Percentiles rank a stretch among this genome's conserved stretches.
These are phyloP conservation scores for Astrocystis sublimbata DNA, from an alignment of 495 filamentous ascomycete genomes.

Conservation along the genomic window DNA sequence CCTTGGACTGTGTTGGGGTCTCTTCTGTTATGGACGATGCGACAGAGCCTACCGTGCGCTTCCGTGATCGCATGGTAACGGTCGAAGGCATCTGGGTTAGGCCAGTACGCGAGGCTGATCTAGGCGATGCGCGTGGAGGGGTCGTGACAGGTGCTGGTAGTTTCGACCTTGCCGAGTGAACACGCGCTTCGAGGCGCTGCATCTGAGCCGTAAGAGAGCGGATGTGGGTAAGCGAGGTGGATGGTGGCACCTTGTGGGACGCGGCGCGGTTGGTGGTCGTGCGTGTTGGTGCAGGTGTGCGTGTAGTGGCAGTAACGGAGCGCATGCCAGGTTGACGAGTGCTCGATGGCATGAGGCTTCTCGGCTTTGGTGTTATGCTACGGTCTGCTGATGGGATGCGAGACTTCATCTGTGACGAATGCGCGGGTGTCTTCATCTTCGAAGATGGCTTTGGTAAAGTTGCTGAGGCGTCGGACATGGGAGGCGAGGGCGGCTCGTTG, in stretches of 20 bases:
- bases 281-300: slow-evolving; percentile 31
- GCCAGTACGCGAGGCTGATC: slow-evolving; percentile 53
- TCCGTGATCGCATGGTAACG: slow-evolving; percentile 74
- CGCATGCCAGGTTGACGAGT: slow-evolving; percentile 38
- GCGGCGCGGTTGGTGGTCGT: slow-evolving; percentile 37
- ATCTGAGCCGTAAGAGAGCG: slow-evolving; percentile 92
- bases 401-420: slow-evolving; percentile 42
- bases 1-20: slow-evolving; percentile 34
- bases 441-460: slow-evolving; percentile 52
- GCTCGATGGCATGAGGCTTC: slow-evolving; percentile 31
- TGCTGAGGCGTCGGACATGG: slow-evolving; percentile 75
- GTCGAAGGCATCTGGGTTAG: slow-evolving; percentile 64
- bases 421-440: slow-evolving; percentile 32
- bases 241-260: slow-evolving; percentile 63
- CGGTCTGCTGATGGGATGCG: slow-evolving; percentile 51
- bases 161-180: slow-evolving; percentile 91
- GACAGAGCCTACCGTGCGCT: slow-evolving; percentile 67
- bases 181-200: slow-evolving; percentile 89
- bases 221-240: slow-evolving; percentile 88
- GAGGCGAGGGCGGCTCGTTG: slow-evolving; percentile 59
- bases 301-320: slow-evolving; percentile 37
- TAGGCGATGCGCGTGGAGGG: slow-evolving; percentile 79
- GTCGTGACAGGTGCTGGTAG: slow-evolving; percentile 77
- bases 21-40: slow-evolving; percentile 51
- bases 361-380: slow-evolving; percentile 53